Conservation (phyloP, 148 eudicot genomes). For the Fallopia convolvulus region DNA sequence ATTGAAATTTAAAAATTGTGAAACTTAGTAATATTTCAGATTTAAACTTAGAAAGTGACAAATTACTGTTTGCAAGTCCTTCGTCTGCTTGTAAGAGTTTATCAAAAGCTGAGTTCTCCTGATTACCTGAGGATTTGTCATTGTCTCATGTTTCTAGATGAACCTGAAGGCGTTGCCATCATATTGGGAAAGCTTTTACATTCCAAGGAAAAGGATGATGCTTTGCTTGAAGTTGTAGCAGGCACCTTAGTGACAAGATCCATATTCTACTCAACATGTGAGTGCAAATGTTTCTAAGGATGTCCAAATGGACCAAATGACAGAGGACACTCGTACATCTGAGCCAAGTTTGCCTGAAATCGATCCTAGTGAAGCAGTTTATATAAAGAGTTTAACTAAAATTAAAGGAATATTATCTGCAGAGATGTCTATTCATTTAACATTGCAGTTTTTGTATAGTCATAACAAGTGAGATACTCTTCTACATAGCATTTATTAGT, state of each 20-base stretch:
- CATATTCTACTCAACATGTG: conserved; percentile 42
- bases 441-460: conserved; percentile 82
- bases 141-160: too few species aligned
- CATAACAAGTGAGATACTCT: conserved; percentile 33
- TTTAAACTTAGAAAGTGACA: neutral
- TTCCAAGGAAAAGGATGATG: conserved; percentile 71
- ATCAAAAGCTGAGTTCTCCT: too few species aligned
- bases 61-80: neutral
- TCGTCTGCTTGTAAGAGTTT: too few species aligned
- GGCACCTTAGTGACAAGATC: conserved; percentile 38
- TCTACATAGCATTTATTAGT: neutral
- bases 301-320: conserved; percentile 76
- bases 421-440: conserved; percentile 89
- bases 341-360: conserved; percentile 22
- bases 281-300: conserved; percentile 47
- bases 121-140: too few species aligned
- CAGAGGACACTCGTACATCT: conserved; percentile 39
- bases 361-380: conserved; percentile 62
- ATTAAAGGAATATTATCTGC: conserved; percentile 92
- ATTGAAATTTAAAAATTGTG: neutral
- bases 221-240: conserved; percentile 48
- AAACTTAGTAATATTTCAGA: neutral
- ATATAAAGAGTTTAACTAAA: conserved; percentile 80
- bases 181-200: too few species aligned
- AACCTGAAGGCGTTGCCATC: too few species aligned